Percentiles rank a stretch among this genome's conserved stretches.
These are phyloP conservation scores for Leishmania guyanensis DNA, from an alignment of 208 protist genomes.

Conservation along the genomic window DNA sequence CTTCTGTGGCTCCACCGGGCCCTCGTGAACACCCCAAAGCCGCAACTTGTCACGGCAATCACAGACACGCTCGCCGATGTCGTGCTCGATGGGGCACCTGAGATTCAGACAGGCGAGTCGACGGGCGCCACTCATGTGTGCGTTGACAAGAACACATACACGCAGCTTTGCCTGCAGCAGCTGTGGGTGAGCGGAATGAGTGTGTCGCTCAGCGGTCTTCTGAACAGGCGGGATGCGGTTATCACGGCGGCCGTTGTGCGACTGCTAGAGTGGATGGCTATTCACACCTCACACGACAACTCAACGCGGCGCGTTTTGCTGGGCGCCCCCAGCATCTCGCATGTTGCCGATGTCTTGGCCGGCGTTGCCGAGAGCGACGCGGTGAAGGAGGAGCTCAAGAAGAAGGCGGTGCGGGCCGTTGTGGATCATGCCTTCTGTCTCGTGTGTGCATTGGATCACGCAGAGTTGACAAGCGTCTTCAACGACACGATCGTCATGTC, in stretches of 20 bases:
- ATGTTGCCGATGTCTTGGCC: slow-evolving; percentile 19
- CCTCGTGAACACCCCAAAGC: slow-evolving; percentile 4
- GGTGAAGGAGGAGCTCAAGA: slow-evolving; percentile 22
- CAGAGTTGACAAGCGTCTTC: slow-evolving; percentile 26
- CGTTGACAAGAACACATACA: slow-evolving; percentile 7
- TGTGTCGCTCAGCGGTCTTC: slow-evolving; percentile 15
- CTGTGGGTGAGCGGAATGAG: slow-evolving; percentile 31
- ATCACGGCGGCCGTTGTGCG: slow-evolving; percentile 28
- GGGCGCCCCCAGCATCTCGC: slow-evolving; percentile 18
- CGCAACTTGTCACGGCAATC: slow-evolving; percentile 13
- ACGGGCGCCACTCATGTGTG: background rate
- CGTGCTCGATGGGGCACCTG: background rate
- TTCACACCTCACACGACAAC: slow-evolving; percentile 12
- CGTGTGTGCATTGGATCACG: slow-evolving; percentile 27
- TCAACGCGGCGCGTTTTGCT: slow-evolving; percentile 25
- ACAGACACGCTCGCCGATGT: slow-evolving; percentile 19
- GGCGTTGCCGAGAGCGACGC: slow-evolving; percentile 20
- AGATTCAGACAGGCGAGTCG: background rate
- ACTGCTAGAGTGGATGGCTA: slow-evolving; percentile 14
- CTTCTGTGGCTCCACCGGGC: slow-evolving; percentile 18
- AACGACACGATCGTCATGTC: slow-evolving; percentile 33
- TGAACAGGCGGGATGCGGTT: slow-evolving; percentile 14
- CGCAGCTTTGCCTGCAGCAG: slow-evolving; percentile 32
- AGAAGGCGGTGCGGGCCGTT: slow-evolving; percentile 7
- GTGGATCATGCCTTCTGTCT: slow-evolving; percentile 26